phyloP scores from a whole-genome alignment of 768 basidiomycete genomes.

The Xerocomellus chrysenteron region DNA sequence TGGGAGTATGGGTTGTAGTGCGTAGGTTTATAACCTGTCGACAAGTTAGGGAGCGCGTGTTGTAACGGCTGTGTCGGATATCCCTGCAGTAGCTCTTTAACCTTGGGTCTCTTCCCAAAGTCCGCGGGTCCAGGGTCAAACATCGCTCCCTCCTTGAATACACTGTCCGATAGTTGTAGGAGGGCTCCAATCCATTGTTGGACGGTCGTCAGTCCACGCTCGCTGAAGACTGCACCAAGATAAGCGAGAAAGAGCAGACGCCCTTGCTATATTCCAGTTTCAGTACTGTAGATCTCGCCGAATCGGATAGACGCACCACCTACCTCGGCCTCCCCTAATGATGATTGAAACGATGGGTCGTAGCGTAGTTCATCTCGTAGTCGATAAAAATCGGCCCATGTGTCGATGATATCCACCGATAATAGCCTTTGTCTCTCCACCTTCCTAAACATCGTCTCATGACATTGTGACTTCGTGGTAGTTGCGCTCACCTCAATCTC shows the following conservation, averaged over 20 bases:
- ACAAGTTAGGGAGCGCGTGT: slow-evolving; percentile 13
- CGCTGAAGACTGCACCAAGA: slow-evolving; percentile 60
- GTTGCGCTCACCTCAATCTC: slow-evolving; percentile 52
- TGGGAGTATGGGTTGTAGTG: slow-evolving; percentile 33
- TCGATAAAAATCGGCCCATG: slow-evolving; percentile 39
- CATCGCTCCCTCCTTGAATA: slow-evolving; percentile 15
- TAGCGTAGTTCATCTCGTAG: slow-evolving; percentile 35
- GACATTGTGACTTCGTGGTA: slow-evolving; percentile 10
- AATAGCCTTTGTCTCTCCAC: slow-evolving; percentile 27
- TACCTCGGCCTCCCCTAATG: slow-evolving; percentile 38
- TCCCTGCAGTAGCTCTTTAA: slow-evolving; percentile 33
- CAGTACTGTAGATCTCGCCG: slow-evolving; percentile 14
- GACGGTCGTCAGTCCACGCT: slow-evolving; percentile 51
- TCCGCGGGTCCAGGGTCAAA: slow-evolving; percentile 22
- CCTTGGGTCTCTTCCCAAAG: slow-evolving; percentile 32
- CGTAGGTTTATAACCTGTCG: slow-evolving; percentile 20
- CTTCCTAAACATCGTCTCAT: slow-evolving; percentile 29
- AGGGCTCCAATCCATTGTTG: slow-evolving; percentile 55
- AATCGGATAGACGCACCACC: slow-evolving; percentile 21
- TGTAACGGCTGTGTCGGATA: slow-evolving; percentile 29
- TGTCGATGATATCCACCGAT: slow-evolving; percentile 33
- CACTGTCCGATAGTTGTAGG: slow-evolving; percentile 27
- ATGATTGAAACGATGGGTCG: slow-evolving; percentile 28
- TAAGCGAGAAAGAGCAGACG: slow-evolving; percentile 62
- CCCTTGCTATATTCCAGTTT: slow-evolving; percentile 46